phyloP scores from a whole-genome alignment of 208 protist species.

The Angomonas ambiguus region DNA sequence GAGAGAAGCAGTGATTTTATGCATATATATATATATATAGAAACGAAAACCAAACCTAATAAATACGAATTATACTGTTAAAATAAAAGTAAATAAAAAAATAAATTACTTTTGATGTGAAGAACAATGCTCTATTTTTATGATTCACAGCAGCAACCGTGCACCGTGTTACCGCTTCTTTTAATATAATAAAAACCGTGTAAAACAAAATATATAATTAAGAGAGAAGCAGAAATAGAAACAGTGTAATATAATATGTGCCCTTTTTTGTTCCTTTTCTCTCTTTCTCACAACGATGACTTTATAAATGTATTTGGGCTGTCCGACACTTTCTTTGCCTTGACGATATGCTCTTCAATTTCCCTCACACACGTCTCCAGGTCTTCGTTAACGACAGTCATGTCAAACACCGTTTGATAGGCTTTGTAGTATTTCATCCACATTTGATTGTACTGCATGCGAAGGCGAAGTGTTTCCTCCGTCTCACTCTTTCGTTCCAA shows the following conservation, averaged over 20 bases:
- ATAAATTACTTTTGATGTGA: too few species aligned
- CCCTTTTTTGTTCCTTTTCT: too few species aligned
- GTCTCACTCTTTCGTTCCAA: conserved; percentile 80
- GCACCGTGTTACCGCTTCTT: too few species aligned
- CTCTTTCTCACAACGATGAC: too few species aligned
- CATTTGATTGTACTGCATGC: conserved; percentile 39
- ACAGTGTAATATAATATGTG: background rate
- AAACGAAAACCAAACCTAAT: background rate
- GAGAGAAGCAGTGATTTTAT: background rate
- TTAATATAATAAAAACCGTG: too few species aligned
- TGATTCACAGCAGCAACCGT: too few species aligned
- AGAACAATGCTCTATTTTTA: too few species aligned
- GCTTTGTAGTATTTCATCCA: conserved; percentile 58
- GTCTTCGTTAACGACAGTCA: conserved; percentile 39
- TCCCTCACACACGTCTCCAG: background rate
- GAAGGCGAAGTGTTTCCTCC: conserved; percentile 45
- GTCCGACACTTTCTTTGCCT: too few species aligned
- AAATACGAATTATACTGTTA: too few species aligned
- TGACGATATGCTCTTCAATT: background rate
- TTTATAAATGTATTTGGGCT: too few species aligned
- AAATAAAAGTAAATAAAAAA: too few species aligned
- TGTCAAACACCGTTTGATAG: conserved; percentile 59
- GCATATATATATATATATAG: conserved; percentile 3
- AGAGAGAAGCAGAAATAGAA: background rate
- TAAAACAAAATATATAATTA: too few species aligned